A percentile compares a stretch with the other conserved stretches of the same genome.
Conservation (phyloP, 768 basidiomycete species). For the Boletus rubropictus region DNA sequence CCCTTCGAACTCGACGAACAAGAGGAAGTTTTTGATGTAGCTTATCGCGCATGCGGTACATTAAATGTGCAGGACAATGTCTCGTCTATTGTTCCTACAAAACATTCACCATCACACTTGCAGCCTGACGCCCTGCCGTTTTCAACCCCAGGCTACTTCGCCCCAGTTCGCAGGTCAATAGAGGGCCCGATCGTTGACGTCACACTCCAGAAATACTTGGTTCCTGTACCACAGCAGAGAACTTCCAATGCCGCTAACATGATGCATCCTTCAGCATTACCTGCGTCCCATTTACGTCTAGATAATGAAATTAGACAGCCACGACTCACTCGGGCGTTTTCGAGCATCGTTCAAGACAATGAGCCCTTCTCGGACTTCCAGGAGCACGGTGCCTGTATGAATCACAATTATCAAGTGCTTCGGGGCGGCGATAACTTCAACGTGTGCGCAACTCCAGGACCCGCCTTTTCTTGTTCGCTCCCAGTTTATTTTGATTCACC, state of each 20-base stretch:
- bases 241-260: conserved; percentile 4
- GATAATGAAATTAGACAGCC: conserved; percentile 5
- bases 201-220: conserved; percentile 2
- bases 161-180: conserved; percentile 5
- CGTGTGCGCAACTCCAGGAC: conserved; percentile 47
- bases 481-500: conserved; percentile 49
- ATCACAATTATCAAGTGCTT: conserved; percentile 1
- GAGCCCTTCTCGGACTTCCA: conserved; percentile 15
- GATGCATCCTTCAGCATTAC: conserved; percentile 9
- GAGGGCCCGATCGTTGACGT: neutral
- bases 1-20: conserved; percentile 19
- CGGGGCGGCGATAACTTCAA: conserved; percentile 4
- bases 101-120: neutral
- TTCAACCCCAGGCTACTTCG: conserved; percentile 23
- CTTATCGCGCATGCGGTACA: neutral
- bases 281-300: conserved; percentile 16
- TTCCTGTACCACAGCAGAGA: conserved; percentile 8
- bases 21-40: neutral
- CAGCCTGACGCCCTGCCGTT: conserved; percentile 13
- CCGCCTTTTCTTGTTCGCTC: conserved; percentile 29
- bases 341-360: conserved; percentile 4
- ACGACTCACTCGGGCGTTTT: conserved; percentile 3
- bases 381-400: neutral
- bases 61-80: neutral
- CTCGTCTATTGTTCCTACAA: neutral